Conservation (phyloP, 768 basidiomycete species). For the Lenzites betulinus region DNA sequence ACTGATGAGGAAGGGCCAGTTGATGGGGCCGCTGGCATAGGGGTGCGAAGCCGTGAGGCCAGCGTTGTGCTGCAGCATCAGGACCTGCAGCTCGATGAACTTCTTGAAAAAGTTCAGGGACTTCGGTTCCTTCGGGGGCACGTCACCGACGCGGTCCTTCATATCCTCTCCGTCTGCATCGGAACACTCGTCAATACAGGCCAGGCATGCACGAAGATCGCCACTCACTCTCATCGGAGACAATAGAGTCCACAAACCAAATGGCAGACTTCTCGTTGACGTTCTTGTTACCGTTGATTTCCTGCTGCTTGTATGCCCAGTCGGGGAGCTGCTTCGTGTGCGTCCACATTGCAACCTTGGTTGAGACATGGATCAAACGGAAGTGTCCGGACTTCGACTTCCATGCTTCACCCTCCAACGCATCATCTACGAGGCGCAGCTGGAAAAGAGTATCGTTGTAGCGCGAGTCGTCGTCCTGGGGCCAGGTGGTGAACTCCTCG, state of each 20-base stretch:
- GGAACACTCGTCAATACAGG: background rate
- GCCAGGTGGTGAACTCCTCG: conserved; percentile 96
- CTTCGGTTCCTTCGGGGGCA: conserved; percentile 69
- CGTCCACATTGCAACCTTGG: conserved; percentile 94
- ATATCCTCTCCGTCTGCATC: conserved; percentile 55
- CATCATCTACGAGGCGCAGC: conserved; percentile 73
- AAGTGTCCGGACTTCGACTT: conserved; percentile 95
- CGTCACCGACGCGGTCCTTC: conserved; percentile 51
- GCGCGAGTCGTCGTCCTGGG: conserved; percentile 72
- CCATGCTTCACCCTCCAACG: conserved; percentile 78
- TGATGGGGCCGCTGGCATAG: conserved; percentile 93
- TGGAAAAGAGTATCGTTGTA: conserved; percentile 91
- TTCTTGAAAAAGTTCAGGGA: conserved; percentile 92
- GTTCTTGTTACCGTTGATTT: conserved; percentile 97
- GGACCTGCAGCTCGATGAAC: conserved; percentile 87
- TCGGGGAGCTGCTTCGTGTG: conserved; percentile 84
- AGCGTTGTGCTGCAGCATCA: conserved; percentile 99
- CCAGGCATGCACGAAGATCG: conserved; percentile 1
- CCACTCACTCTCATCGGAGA: conserved; percentile 68
- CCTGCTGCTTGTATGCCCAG: conserved; percentile 97
- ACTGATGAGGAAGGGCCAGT: conserved; percentile 96
- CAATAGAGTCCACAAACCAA: conserved; percentile 88
- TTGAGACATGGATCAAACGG: conserved; percentile 84
- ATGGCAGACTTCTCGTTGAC: conserved; percentile 75
- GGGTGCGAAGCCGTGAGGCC: conserved; percentile 97